Evolutionary conservation across 139 green algal species (phyloP).

Genomic region (Picochlorum sp.): DNA sequence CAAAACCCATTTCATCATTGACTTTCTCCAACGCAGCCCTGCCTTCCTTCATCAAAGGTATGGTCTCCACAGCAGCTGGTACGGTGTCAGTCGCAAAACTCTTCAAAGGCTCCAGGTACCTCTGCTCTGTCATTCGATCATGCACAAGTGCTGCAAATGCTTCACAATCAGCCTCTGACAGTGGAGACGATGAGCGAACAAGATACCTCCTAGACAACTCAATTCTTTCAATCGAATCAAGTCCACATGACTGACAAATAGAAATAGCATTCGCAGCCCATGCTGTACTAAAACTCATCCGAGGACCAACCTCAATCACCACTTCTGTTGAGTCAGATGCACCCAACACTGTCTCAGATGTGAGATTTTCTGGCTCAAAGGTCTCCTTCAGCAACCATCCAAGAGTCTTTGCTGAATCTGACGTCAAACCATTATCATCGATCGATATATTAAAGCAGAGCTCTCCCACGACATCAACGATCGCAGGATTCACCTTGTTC

Average conservation of each 20-base stretch:
- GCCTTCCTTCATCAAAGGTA: constrained; percentile 78
- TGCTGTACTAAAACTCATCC: constrained; percentile 89
- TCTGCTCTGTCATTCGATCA: constrained; percentile 94
- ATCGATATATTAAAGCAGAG: constrained; percentile 89
- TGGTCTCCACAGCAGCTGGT: constrained; percentile 56
- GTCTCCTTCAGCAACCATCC: constrained; percentile 88
- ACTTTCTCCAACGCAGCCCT: constrained; percentile 72
- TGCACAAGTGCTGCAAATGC: constrained; percentile 72
- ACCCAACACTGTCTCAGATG: constrained; percentile 34
- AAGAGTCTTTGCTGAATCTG: constrained; percentile 62
- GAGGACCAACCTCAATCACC: constrained; percentile 68
- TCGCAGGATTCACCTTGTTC: constrained; percentile 52
- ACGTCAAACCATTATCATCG: constrained; percentile 40
- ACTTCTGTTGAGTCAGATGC: constrained; percentile 6
- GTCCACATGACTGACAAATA: constrained; percentile 82
- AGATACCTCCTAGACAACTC: constrained; percentile 72
- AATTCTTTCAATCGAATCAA: constrained; percentile 72
- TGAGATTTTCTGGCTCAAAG: constrained; percentile 88
- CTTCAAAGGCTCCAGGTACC: constrained; percentile 67
- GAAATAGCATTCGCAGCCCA: constrained; percentile 95
- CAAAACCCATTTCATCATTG: constrained; percentile 88
- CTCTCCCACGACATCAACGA: constrained; percentile 67
- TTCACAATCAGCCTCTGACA: constrained; percentile 20
- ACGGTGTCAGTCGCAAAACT: constrained; percentile 52
- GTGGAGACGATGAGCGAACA: constrained; percentile 35